Base-by-base conservation (phyloP, 2,329 filamentous ascomycete species). In the Graphilbum sp. region DNA sequence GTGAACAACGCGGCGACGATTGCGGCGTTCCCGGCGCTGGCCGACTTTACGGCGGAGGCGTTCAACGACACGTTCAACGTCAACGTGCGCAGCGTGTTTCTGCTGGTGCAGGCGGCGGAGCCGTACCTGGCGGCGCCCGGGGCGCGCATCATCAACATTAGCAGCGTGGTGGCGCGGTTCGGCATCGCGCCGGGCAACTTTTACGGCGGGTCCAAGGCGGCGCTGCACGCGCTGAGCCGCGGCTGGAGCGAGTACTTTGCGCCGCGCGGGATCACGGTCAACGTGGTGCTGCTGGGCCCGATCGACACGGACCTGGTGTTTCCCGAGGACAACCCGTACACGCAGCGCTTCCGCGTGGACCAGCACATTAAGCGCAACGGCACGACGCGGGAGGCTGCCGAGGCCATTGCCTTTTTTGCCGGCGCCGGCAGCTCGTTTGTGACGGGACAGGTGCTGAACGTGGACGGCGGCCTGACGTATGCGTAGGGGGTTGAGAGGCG, bases 281-380 rank as follows among this genome's bases (percentile, higher is more conserved):
- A 47, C 25, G 44, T 40, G 8, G 45, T 40, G 4, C 20, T 41
- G 18, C 37, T 46, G 5, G 45, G 45, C 4, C 44, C 45, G 29
- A 41, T 45, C 32, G 42, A 42, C 11, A 46, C 44, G 16, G 45
- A 47, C 32, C 27, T 47, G 9, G 32, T 42, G 9, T 41, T 46
- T 17, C 34, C 43, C 31, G 45, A 50, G 29, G 45, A 46, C 25
- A 41, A 40, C 36, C 41, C 41, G 21, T 39, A 40, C 31, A 35
- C 35, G 1, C 15, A 35, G 23, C 39, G 37, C 25, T 45, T 46
- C 39, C 45, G 45, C 29, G 24, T 17, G 17, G 39, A 45, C 25
- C 45, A 46, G 42, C 38, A 41, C 37, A 38, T 50, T 16, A 47
- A 47, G 42, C 47, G 48, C 31, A 46, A 44, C 35, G 48, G 46